Evolutionary conservation across 2,329 filamentous ascomycete genomes (phyloP).

Genomic region (Aspergillus unguis): DNA sequence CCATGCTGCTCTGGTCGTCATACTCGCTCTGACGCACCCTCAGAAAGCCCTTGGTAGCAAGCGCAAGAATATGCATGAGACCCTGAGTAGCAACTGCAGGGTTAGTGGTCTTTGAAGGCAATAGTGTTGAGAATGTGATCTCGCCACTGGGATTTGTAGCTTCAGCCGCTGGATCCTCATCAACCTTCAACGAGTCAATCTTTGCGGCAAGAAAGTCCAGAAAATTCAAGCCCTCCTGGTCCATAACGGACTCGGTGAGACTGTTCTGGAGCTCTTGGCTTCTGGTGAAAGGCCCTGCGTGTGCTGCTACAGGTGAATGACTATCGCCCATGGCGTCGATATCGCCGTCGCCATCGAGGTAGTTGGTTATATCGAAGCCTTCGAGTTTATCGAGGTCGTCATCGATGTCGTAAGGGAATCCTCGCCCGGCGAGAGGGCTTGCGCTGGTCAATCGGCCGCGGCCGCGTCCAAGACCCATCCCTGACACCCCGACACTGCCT

Average conservation of each 20-base stretch:
- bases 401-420: conserved; percentile 32
- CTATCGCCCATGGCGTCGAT: conserved; percentile 24
- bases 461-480: conserved; percentile 33
- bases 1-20: conserved; percentile 28
- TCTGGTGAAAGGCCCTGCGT: conserved; percentile 30
- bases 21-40: conserved; percentile 58
- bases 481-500: conserved; percentile 17
- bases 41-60: conserved; percentile 65
- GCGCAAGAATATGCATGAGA: conserved; percentile 68
- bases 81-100: conserved; percentile 68
- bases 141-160: background rate
- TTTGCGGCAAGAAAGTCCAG: conserved; percentile 55
- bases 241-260: conserved; percentile 52
- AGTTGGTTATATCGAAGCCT: conserved; percentile 19
- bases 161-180: background rate
- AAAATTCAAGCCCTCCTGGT: conserved; percentile 61
- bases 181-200: conserved; percentile 35
- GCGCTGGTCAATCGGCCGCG: conserved; percentile 56
- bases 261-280: conserved; percentile 29
- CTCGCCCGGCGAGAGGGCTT: conserved; percentile 59
- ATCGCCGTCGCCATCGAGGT: conserved; percentile 17
- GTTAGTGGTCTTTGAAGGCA: conserved; percentile 55
- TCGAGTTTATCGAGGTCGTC: background rate
- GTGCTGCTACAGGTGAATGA: conserved; percentile 13
- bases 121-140: conserved; percentile 66